Percentiles rank a stretch among this genome's conserved stretches.
phyloP scores from a whole-genome alignment of 371 early-diverging fungal genomes.

The Mortierella sp. region DNA sequence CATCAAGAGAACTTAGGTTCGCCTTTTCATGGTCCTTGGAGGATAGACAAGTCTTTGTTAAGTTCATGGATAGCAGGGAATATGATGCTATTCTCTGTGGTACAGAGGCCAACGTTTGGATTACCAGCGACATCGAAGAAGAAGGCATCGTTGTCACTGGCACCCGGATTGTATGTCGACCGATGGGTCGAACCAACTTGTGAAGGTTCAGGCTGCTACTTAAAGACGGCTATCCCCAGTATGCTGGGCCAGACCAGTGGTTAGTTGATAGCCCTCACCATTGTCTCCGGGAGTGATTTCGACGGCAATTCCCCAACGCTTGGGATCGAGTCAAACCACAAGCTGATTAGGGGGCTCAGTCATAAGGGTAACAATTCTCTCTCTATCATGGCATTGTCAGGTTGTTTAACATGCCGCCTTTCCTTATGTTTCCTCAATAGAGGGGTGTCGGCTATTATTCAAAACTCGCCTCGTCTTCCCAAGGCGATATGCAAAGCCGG shows the following conservation, averaged over 20 bases:
- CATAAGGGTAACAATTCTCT: neutral
- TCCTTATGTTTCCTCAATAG: no score
- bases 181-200: neutral
- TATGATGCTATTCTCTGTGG: constrained; percentile 4
- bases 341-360: neutral
- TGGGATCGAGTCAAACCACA: constrained; percentile 4
- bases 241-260: neutral
- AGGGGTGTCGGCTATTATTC: no score
- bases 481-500: no score
- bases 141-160: constrained; percentile 19
- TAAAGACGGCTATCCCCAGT: neutral
- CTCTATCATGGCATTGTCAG: no score
- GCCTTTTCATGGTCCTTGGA: constrained; percentile 16
- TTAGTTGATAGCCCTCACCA: constrained; percentile 10
- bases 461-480: no score
- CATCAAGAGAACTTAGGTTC: neutral
- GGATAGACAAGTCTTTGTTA: constrained; percentile 6
- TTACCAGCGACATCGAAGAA: constrained; percentile 9
- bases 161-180: constrained; percentile 11
- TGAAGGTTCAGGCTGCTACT: no score
- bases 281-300: constrained; percentile 20
- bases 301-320: constrained; percentile 9
- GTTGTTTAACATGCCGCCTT: no score
- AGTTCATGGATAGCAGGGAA: constrained; percentile 11
- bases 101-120: constrained; percentile 19